These are phyloP conservation scores for Stentor coeruleus DNA, from an alignment of 73 alveolate genomes.

Conservation along the genomic window DNA sequence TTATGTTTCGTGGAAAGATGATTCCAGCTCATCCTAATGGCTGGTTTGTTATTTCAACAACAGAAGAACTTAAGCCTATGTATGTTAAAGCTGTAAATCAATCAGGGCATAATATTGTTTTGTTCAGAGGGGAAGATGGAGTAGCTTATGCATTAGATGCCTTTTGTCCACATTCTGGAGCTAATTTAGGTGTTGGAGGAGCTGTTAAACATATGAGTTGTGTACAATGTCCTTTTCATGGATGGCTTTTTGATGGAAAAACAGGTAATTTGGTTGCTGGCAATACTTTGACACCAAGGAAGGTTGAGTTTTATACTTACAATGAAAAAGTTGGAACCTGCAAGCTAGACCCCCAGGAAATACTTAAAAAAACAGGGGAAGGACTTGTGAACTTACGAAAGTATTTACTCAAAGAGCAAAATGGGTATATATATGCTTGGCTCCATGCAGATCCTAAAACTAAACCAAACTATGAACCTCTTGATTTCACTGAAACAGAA, in stretches of 20 bases:
- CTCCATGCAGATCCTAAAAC: slow-evolving; percentile 38
- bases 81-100: slow-evolving; percentile 26
- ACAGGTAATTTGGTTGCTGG: slow-evolving; percentile 44
- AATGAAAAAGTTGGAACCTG: slow-evolving; percentile 32
- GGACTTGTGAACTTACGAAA: slow-evolving; percentile 33
- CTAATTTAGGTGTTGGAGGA: slow-evolving; percentile 55
- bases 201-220: slow-evolving; percentile 40
- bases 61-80: slow-evolving; percentile 40
- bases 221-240: slow-evolving; percentile 60
- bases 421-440: slow-evolving; percentile 47
- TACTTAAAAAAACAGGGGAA: slow-evolving; percentile 31
- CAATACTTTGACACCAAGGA: slow-evolving; percentile 26
- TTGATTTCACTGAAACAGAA: slow-evolving; percentile 27
- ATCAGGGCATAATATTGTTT: slow-evolving; percentile 41
- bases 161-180: slow-evolving; percentile 59
- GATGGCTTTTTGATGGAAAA: slow-evolving; percentile 57
- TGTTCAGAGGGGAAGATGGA: slow-evolving; percentile 53
- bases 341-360: slow-evolving; percentile 23
- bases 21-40: slow-evolving; percentile 60
- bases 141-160: slow-evolving; percentile 53
- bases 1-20: slow-evolving; percentile 34
- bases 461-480: slow-evolving; percentile 50
- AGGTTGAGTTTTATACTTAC: slow-evolving; percentile 31
- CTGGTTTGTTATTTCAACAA: slow-evolving; percentile 45
- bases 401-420: slow-evolving; percentile 26